phyloP scores from a whole-genome alignment of 1,284 basidiomycete species.

The Coniophora puteana region DNA sequence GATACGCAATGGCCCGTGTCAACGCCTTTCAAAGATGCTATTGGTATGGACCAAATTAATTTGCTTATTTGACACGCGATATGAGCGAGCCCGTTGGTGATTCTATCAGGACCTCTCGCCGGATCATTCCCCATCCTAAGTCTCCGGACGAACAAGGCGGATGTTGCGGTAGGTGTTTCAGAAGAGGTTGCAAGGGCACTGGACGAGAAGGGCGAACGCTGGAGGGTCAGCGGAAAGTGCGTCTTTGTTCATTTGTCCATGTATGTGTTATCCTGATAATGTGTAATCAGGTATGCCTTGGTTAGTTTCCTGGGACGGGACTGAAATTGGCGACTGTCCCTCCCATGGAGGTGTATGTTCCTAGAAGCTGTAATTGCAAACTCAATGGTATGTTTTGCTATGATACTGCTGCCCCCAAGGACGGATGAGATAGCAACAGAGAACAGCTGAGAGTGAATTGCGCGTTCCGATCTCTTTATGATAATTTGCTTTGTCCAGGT shows the following conservation, averaged over 20 bases:
- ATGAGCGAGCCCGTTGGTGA: constrained; percentile 1
- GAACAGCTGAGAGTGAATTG: no score
- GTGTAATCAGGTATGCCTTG: constrained; percentile 27
- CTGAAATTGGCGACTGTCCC: no score
- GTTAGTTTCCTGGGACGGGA: constrained; percentile 25
- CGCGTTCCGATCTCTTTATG: no score
- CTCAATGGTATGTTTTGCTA: no score
- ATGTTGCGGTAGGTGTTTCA: constrained; percentile 83
- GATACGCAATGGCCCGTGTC: constrained; percentile 88
- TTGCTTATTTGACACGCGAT: constrained; percentile 6
- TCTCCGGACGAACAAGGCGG: constrained; percentile 93
- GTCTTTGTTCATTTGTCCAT: constrained; percentile 23
- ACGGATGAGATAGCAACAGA: no score
- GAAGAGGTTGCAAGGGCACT: constrained; percentile 62
- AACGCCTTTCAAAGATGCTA: constrained; percentile 74
- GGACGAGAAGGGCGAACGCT: constrained; percentile 67
- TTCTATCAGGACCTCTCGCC: constrained; percentile 62
- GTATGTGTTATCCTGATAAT: neutral
- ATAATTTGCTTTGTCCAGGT: no score
- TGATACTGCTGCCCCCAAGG: no score
- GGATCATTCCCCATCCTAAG: constrained; percentile 82
- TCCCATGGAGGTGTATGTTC: no score
- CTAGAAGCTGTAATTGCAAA: no score
- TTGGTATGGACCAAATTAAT: constrained; percentile 50
- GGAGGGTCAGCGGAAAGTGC: constrained; percentile 81